Evolutionary conservation across 108 stramenopile species (phyloP).

Genomic region (Nannochloropsis granulata): DNA sequence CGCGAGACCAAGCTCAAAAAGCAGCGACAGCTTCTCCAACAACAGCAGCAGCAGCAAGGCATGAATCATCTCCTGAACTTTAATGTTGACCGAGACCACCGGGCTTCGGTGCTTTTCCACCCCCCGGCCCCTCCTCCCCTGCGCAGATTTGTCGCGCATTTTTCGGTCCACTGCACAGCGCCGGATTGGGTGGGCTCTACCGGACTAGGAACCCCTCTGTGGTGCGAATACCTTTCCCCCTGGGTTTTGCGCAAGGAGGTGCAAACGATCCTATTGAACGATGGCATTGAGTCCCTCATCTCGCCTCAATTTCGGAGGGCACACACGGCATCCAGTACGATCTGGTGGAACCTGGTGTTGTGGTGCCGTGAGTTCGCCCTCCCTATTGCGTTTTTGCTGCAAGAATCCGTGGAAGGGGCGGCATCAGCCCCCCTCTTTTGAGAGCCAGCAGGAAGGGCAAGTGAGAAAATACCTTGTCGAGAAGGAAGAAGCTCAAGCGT

Average conservation of each 20-base stretch:
- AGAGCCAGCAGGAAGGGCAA: neutral
- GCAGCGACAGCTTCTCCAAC: neutral
- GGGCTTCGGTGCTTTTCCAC: neutral
- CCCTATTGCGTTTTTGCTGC: constrained; percentile 30
- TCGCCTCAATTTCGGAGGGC: constrained; percentile 19
- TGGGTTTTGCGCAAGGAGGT: constrained; percentile 43
- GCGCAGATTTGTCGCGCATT: constrained; percentile 20
- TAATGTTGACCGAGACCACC: neutral
- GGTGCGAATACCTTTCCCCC: constrained; percentile 41
- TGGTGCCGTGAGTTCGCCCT: constrained; percentile 25
- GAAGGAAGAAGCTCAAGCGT: too few species aligned
- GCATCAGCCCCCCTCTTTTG: neutral
- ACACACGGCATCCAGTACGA: constrained; percentile 6
- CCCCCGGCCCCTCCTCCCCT: neutral
- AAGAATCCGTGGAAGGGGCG: neutral
- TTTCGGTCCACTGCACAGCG: constrained; percentile 16
- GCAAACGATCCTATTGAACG: constrained; percentile 25
- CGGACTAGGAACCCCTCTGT: constrained; percentile 28
- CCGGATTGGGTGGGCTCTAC: constrained; percentile 26
- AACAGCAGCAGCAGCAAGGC: neutral
- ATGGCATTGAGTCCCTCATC: constrained; percentile 25
- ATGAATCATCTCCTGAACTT: neutral
- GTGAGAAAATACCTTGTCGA: too few species aligned
- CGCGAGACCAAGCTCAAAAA: neutral
- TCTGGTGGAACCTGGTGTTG: constrained; percentile 39